Evolutionary conservation across 73 alveolate genomes (phyloP).

Genomic region (Paramecium sexaurelia): DNA sequence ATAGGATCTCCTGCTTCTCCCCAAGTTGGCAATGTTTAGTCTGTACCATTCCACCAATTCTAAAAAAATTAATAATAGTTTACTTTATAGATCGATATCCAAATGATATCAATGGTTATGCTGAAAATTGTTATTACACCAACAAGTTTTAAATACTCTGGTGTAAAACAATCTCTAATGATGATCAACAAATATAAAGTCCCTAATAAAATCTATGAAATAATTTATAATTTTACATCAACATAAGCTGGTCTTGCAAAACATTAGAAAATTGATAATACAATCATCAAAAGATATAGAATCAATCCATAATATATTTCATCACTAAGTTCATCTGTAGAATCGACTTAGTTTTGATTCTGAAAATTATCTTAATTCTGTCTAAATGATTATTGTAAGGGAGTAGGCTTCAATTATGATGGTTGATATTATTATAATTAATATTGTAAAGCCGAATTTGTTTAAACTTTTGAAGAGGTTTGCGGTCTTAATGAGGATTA

Average conservation of each 20-base stretch:
- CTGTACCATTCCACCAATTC: constrained; percentile 60
- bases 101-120: background rate
- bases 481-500: background rate
- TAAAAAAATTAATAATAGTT: background rate
- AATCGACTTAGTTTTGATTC: background rate
- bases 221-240: background rate
- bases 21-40: constrained; percentile 24
- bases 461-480: background rate
- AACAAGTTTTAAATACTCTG: background rate
- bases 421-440: background rate
- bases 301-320: constrained; percentile 33
- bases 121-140: background rate
- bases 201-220: background rate
- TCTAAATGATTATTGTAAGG: background rate
- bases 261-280: constrained; percentile 2
- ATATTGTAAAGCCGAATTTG: background rate
- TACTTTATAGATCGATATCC: constrained; percentile 24
- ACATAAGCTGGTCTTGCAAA: constrained; percentile 59
- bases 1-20: constrained; percentile 45
- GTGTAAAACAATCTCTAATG: constrained; percentile 12
- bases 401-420: background rate
- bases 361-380: background rate
- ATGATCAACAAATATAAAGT: background rate
- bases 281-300: background rate
- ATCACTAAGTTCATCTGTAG: constrained; percentile 2